Conservation (phyloP, 306 rosid genomes). For the Cyclanthera cordifolia region DNA sequence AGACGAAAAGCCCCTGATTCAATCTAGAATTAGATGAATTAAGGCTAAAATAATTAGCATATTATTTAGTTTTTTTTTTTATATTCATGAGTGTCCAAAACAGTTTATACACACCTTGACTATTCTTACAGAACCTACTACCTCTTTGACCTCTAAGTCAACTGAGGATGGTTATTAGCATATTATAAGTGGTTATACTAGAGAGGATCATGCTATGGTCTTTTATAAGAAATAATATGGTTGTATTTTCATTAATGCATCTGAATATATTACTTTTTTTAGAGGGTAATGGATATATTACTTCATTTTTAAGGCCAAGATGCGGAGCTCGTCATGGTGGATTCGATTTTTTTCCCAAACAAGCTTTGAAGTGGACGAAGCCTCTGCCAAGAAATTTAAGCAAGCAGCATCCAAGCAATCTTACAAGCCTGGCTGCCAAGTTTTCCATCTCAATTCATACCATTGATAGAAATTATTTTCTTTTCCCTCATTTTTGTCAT, state of each 20-base stretch:
- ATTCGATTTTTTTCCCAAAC: conserved; percentile 45
- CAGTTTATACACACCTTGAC: too few species aligned
- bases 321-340: conserved; percentile 88
- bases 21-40: neutral
- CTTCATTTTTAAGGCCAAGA: conserved; percentile 56
- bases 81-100: too few species aligned
- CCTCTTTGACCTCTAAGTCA: too few species aligned
- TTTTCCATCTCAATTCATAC: conserved; percentile 65
- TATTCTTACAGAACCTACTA: too few species aligned
- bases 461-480: conserved; percentile 27
- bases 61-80: too few species aligned
- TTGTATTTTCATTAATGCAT: neutral
- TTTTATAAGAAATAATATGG: neutral
- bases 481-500: conserved; percentile 18
- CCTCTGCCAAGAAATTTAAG: conserved; percentile 49
- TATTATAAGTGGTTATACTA: neutral
- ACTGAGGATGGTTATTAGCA: too few species aligned
- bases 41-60: neutral
- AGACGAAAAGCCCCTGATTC: neutral
- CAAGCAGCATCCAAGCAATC: conserved; percentile 47
- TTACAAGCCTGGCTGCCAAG: conserved; percentile 61
- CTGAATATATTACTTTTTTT: too few species aligned
- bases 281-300: conserved; percentile 1
- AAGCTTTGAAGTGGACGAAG: conserved; percentile 57
- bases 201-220: neutral